A percentile compares a stretch with the other conserved stretches of the same genome.
Evolutionary conservation across 352 stramenopile genomes (phyloP).

Genomic region (Phytophthora melonis): DNA sequence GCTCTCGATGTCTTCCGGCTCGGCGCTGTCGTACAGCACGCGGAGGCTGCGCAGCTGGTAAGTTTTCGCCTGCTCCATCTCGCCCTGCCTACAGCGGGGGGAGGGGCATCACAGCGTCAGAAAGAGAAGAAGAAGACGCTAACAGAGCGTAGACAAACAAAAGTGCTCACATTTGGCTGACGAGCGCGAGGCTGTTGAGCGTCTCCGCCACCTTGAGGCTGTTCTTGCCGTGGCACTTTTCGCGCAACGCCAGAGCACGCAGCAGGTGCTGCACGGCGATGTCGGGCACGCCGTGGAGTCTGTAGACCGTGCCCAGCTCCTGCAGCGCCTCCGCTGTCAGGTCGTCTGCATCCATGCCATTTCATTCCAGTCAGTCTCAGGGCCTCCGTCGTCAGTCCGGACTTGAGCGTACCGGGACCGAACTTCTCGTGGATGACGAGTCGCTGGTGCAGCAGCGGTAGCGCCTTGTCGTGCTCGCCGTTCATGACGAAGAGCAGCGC

Average conservation of each 20-base stretch:
- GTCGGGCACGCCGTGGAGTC: slow-evolving; percentile 57
- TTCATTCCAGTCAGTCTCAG: slow-evolving; percentile 1
- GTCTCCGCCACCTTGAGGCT: slow-evolving; percentile 82
- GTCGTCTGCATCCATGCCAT: slow-evolving; percentile 40
- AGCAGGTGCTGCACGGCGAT: slow-evolving; percentile 71
- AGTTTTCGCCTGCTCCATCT: slow-evolving; percentile 46
- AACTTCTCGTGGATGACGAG: slow-evolving; percentile 89
- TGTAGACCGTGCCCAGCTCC: slow-evolving; percentile 74
- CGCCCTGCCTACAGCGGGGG: slow-evolving; percentile 40
- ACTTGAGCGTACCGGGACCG: slow-evolving; percentile 51
- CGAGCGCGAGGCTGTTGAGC: slow-evolving; percentile 78
- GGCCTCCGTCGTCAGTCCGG: neutral
- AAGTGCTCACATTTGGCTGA: slow-evolving; percentile 50
- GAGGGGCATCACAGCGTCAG: no score
- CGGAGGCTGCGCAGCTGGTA: slow-evolving; percentile 70
- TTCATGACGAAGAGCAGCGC: slow-evolving; percentile 78
- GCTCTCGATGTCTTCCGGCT: slow-evolving; percentile 77
- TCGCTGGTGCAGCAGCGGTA: slow-evolving; percentile 73
- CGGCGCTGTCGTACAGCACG: slow-evolving; percentile 56
- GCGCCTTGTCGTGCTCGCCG: slow-evolving; percentile 68
- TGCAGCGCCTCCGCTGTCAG: slow-evolving; percentile 71
- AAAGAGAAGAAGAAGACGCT: neutral
- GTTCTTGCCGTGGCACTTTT: slow-evolving; percentile 58
- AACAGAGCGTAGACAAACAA: no score
- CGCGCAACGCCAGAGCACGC: slow-evolving; percentile 56